Evolutionary conservation across 2,329 filamentous ascomycete species (phyloP).

Genomic region (Lachnellula hyalina): DNA sequence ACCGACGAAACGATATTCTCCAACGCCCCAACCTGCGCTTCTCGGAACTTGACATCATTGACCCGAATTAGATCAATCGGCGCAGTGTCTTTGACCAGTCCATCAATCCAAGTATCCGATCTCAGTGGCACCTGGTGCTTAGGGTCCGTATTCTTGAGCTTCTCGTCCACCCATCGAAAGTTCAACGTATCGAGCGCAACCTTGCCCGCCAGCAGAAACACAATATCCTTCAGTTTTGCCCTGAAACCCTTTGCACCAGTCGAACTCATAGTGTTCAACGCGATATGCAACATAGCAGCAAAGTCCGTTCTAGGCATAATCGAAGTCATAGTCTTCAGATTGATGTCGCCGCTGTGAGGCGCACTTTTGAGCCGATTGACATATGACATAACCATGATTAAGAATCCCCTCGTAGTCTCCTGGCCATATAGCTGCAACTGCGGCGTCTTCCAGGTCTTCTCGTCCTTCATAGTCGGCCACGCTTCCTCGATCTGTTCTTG

Average conservation of each 20-base stretch:
- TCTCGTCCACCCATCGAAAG: not conserved
- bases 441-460: not conserved
- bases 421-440: not conserved
- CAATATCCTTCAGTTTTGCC: not conserved
- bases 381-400: not conserved
- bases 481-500: not conserved
- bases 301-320: not conserved
- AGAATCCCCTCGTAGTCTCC: not conserved
- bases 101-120: not conserved
- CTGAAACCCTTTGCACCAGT: not conserved
- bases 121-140: not conserved
- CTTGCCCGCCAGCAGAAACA: not conserved
- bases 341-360: not conserved
- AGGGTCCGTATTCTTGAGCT: not conserved
- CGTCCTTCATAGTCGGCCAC: not conserved
- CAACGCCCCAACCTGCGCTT: not conserved
- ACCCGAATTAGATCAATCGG: not conserved
- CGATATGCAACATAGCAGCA: not conserved
- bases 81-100: not conserved
- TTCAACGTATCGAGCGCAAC: not conserved
- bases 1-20: not conserved
- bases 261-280: not conserved
- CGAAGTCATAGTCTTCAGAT: not conserved
- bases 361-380: not conserved
- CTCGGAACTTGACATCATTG: not conserved